Conservation (phyloP, 208 protist species). For the Herpetomonas muscarum region DNA sequence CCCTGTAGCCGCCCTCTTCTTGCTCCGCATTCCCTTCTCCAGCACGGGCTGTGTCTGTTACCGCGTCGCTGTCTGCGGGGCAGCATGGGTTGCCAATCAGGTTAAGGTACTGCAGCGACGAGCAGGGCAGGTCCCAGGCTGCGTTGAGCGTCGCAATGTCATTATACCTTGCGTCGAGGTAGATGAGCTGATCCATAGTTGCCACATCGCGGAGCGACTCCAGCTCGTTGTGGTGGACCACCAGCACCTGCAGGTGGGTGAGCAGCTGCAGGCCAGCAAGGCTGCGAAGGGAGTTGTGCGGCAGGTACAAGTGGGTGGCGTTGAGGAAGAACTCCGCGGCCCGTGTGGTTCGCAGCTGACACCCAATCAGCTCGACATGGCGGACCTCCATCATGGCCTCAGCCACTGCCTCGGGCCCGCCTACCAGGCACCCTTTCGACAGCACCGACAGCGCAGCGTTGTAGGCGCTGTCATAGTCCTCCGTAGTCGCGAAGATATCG, state of each 20-base stretch:
- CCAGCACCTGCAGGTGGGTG: conserved; percentile 53
- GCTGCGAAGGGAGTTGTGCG: conserved; percentile 53
- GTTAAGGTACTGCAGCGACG: conserved; percentile 44
- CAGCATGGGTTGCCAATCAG: conserved; percentile 54
- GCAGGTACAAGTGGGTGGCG: conserved; percentile 72
- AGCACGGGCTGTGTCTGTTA: too few relatives aligned
- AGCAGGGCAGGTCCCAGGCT: conserved; percentile 43
- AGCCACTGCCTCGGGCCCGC: conserved; percentile 50
- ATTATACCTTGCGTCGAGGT: conserved; percentile 66
- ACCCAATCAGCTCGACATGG: conserved; percentile 44
- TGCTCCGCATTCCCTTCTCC: conserved; percentile 4
- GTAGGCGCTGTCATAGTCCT: not conserved
- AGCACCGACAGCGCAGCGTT: conserved; percentile 31
- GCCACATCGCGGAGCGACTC: conserved; percentile 41
- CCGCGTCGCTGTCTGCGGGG: too few relatives aligned
- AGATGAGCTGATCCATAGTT: conserved; percentile 37
- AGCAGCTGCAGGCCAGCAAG: conserved; percentile 68
- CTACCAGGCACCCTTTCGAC: conserved; percentile 28
- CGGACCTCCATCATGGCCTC: conserved; percentile 56
- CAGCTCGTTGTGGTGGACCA: conserved; percentile 72
- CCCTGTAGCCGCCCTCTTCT: not conserved
- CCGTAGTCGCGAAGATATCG: not conserved
- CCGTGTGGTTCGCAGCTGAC: conserved; percentile 25
- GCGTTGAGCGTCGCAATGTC: conserved; percentile 23
- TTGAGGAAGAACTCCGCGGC: conserved; percentile 65